A percentile compares a stretch with the other conserved stretches of the same genome.
These are phyloP conservation scores for Tillandsia leiboldiana DNA, from an alignment of 176 grass and related monocot genomes.

Conservation along the genomic window DNA sequence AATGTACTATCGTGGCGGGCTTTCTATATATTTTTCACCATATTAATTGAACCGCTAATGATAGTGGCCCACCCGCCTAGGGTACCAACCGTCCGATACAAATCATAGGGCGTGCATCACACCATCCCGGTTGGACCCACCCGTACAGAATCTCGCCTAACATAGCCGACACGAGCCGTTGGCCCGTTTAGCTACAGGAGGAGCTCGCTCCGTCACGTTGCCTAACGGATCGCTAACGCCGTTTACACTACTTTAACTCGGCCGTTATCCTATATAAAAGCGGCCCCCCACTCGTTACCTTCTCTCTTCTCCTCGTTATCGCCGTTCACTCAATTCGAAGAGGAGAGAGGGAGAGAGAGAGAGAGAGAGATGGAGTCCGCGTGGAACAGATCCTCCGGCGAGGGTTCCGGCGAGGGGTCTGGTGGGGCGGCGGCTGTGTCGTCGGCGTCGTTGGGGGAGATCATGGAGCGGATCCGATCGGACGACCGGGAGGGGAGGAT, in stretches of 20 bases:
- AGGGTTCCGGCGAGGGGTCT: background rate
- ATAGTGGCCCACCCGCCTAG: too few relatives aligned
- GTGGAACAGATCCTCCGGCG: constrained; percentile 2
- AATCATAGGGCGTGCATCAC: background rate
- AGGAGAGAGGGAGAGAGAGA: background rate
- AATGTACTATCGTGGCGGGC: too few relatives aligned
- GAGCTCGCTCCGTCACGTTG: too few relatives aligned
- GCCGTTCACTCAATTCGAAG: constrained; percentile 10
- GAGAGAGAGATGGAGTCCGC: constrained; percentile 13
- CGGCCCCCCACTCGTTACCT: background rate
- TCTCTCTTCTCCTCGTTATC: too few relatives aligned
- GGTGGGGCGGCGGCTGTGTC: background rate
- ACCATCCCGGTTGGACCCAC: background rate
- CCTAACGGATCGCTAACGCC: too few relatives aligned
- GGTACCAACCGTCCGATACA: background rate
- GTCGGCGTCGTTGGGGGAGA: constrained; percentile 6
- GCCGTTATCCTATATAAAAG: constrained; percentile 9
- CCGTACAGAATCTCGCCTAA: background rate
- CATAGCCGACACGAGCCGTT: constrained; percentile 23
- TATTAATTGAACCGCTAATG: too few relatives aligned
- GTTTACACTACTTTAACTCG: background rate
- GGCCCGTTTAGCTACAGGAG: background rate
- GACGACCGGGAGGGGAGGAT: constrained; percentile 15
- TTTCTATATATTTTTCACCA: too few relatives aligned
- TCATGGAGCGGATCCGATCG: constrained; percentile 26